phyloP scores from a whole-genome alignment of 306 rosid species.

The Crotalaria pallida region DNA sequence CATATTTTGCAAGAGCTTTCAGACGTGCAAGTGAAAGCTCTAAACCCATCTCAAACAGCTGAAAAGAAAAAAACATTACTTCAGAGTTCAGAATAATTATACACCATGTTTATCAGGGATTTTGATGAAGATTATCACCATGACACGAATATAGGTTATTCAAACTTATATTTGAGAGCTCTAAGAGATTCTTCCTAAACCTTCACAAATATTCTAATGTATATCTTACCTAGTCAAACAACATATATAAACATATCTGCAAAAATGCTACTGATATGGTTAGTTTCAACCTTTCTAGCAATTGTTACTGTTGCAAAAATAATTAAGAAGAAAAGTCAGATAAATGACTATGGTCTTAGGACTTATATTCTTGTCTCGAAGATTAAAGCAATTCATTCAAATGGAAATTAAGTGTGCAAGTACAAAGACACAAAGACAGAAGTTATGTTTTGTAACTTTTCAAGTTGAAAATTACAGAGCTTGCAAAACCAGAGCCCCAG shows the following conservation, averaged over 20 bases:
- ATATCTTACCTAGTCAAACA: neutral
- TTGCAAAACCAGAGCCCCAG: neutral
- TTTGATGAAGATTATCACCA: neutral
- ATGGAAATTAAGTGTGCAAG: neutral
- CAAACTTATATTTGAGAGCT: neutral
- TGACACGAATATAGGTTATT: neutral
- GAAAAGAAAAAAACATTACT: slow-evolving; percentile 30
- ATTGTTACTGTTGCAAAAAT: neutral
- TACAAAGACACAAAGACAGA: neutral
- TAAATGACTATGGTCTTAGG: neutral
- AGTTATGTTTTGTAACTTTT: neutral
- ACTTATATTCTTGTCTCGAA: neutral
- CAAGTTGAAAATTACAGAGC: neutral
- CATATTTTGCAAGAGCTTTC: slow-evolving; percentile 96
- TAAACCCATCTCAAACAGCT: slow-evolving; percentile 99
- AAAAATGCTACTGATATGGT: slow-evolving; percentile 1
- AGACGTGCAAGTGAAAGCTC: slow-evolving; percentile 98
- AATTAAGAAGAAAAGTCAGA: neutral
- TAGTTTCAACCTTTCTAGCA: slow-evolving; percentile 9
- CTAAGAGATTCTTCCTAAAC: slow-evolving; percentile 14
- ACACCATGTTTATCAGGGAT: neutral
- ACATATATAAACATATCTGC: neutral
- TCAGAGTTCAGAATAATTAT: slow-evolving; percentile 18
- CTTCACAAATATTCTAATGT: slow-evolving; percentile 7
- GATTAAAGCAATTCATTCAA: neutral